A percentile compares a stretch with the other conserved stretches of the same genome.
Conservation (phyloP, 2,329 filamentous ascomycete genomes). For the Stachybotrys chartarum region DNA sequence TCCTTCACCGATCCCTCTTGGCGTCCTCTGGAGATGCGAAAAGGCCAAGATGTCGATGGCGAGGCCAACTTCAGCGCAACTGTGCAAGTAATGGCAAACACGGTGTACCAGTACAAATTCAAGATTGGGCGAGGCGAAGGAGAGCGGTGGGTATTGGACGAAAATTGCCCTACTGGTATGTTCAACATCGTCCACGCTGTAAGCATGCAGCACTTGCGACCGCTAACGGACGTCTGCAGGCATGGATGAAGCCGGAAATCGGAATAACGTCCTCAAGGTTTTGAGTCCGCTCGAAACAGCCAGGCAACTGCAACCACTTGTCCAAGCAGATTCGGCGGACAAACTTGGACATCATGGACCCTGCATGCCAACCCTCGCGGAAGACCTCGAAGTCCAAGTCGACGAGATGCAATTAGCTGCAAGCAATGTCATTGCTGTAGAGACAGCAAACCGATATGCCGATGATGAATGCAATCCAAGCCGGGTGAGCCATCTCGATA, state of each 20-base stretch:
- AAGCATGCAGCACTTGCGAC: background rate
- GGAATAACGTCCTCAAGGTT: constrained; percentile 37
- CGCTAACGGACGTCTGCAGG: constrained; percentile 10
- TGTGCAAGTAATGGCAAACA: constrained; percentile 46
- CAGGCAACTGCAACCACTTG: background rate
- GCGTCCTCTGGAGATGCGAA: constrained; percentile 60
- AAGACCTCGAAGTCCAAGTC: constrained; percentile 1
- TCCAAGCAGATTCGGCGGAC: background rate
- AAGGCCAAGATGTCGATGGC: constrained; percentile 39
- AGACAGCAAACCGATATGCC: constrained; percentile 36
- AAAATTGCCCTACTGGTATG: constrained; percentile 52
- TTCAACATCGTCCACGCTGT: background rate
- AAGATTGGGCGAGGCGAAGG: constrained; percentile 55
- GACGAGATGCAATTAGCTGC: constrained; percentile 21
- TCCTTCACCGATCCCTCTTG: constrained; percentile 62
- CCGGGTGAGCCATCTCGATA: constrained; percentile 7
- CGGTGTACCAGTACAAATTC: constrained; percentile 69
- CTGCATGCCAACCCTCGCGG: background rate
- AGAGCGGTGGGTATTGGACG: constrained; percentile 65
- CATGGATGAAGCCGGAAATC: constrained; percentile 37
- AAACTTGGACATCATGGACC: background rate
- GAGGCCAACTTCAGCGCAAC: constrained; percentile 51
- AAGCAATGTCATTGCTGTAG: constrained; percentile 32
- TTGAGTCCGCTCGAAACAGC: background rate
- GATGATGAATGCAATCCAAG: constrained; percentile 32